Evolutionary conservation across 2,329 filamentous ascomycete genomes (phyloP).

Genomic region (Anthostomella pinea): DNA sequence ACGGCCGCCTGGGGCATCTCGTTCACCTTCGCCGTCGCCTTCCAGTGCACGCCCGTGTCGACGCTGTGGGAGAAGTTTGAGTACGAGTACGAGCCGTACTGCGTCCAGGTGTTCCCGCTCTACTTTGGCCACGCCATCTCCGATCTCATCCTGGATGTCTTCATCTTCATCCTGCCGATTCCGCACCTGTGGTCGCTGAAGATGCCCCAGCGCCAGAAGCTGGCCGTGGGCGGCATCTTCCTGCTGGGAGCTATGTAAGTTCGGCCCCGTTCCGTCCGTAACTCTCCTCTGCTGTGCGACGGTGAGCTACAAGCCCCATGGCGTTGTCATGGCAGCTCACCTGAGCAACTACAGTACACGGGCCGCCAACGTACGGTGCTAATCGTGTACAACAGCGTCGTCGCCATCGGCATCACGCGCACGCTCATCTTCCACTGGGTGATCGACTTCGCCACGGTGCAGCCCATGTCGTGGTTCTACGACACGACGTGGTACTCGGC

Average conservation of each 20-base stretch:
- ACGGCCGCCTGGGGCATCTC: conserved; percentile 12
- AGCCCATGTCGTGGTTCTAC: conserved; percentile 7
- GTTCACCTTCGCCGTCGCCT: conserved; percentile 13
- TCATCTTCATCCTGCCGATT: conserved; percentile 17
- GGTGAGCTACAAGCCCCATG: background rate
- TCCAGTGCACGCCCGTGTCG: conserved; percentile 15
- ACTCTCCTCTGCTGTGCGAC: background rate
- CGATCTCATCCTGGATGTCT: conserved; percentile 15
- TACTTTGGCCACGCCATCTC: conserved; percentile 15
- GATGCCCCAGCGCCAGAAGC: conserved; percentile 13
- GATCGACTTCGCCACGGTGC: conserved; percentile 9
- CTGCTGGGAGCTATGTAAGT: conserved; percentile 18
- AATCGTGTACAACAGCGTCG: conserved; percentile 3
- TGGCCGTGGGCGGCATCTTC: conserved; percentile 16
- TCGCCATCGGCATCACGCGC: conserved; percentile 13
- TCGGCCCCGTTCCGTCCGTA: background rate
- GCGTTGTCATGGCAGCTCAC: background rate
- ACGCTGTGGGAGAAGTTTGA: conserved; percentile 16
- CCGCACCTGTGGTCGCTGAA: conserved; percentile 11
- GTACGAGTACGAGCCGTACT: conserved; percentile 9
- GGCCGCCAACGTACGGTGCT: no score
- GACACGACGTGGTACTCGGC: conserved; percentile 18
- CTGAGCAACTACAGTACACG: background rate
- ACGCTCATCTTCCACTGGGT: conserved; percentile 16
- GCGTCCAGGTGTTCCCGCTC: conserved; percentile 9